Percentiles rank a stretch among this genome's conserved stretches.
Evolutionary conservation across 345 rosid genomes (phyloP).

Genomic region (Litchi chinensis): DNA sequence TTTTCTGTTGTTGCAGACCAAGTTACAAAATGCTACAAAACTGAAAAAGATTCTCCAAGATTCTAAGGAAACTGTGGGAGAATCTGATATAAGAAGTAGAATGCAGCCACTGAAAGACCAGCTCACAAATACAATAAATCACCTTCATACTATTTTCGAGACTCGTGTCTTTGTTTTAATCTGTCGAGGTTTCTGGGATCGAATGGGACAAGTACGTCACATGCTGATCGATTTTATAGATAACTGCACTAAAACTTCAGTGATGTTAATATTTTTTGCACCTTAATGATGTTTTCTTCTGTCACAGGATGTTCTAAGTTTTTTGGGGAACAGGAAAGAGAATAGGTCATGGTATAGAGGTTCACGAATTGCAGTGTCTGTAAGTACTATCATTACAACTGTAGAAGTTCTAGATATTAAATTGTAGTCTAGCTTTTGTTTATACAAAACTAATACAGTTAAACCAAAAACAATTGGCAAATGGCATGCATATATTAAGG

Average conservation of each 20-base stretch:
- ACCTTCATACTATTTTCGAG: conserved; percentile 75
- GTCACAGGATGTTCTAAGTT: conserved; percentile 75
- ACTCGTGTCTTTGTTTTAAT: conserved; percentile 76
- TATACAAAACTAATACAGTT: neutral
- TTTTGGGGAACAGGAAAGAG: conserved; percentile 95
- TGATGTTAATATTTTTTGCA: neutral
- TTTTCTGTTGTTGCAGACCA: conserved; percentile 50
- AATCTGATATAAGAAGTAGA: conserved; percentile 72
- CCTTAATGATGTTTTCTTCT: neutral
- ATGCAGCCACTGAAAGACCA: conserved; percentile 89
- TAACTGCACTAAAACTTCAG: neutral
- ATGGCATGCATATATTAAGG: neutral
- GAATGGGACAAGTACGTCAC: conserved; percentile 82
- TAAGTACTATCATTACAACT: conserved; percentile 40
- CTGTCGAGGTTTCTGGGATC: conserved; percentile 94
- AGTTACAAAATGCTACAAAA: conserved; percentile 74
- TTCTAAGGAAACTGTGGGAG: conserved; percentile 80
- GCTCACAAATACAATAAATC: conserved; percentile 72
- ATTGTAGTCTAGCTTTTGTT: neutral
- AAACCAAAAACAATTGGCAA: neutral
- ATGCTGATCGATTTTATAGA: conserved; percentile 4
- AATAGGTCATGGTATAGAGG: conserved; percentile 97
- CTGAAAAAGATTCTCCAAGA: conserved; percentile 94
- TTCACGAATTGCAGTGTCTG: conserved; percentile 78
- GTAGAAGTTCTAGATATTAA: conserved; percentile 7